These are phyloP conservation scores for Obba rivulosa DNA, from an alignment of 768 basidiomycete genomes.

Conservation along the genomic window DNA sequence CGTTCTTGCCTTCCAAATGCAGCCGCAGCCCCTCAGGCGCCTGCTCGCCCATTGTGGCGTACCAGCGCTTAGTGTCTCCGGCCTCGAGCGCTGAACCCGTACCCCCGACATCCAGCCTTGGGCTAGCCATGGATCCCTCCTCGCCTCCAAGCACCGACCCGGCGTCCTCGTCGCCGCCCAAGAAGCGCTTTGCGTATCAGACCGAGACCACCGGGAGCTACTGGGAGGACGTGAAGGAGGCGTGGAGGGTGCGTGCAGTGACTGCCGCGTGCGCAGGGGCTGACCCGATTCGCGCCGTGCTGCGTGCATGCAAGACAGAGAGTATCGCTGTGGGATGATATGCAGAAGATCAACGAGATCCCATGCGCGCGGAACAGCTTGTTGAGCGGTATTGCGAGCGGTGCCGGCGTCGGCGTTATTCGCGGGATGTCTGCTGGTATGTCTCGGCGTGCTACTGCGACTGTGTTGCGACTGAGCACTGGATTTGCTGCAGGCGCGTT, in stretches of 20 bases:
- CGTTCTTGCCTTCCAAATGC: too few species aligned
- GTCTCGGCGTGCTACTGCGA: slow-evolving; percentile 19
- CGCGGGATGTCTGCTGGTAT: slow-evolving; percentile 61
- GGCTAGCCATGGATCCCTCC: too few species aligned
- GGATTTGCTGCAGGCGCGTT: slow-evolving; percentile 41
- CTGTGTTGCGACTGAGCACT: background rate
- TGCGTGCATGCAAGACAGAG: slow-evolving; percentile 33
- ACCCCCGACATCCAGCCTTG: too few species aligned
- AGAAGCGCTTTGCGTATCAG: slow-evolving; percentile 21
- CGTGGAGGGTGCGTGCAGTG: slow-evolving; percentile 24
- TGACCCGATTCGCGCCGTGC: background rate
- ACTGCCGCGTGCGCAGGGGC: background rate
- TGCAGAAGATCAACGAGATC: slow-evolving; percentile 57
- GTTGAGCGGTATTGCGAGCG: slow-evolving; percentile 74
- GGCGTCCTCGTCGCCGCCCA: slow-evolving; percentile 3
- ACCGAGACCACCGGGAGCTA: slow-evolving; percentile 29
- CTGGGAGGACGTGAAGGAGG: slow-evolving; percentile 29
- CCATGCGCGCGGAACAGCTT: slow-evolving; percentile 77
- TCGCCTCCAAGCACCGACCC: background rate
- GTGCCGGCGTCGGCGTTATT: slow-evolving; percentile 70
- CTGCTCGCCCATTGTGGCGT: too few species aligned
- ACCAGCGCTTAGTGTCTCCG: too few species aligned
- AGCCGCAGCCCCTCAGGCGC: too few species aligned
- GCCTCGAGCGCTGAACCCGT: too few species aligned
- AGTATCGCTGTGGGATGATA: slow-evolving; percentile 44